Percentiles rank a stretch among this genome's conserved stretches.
Conservation (phyloP, 169 alveolate genomes). For the Plasmodium gallinaceum region DNA sequence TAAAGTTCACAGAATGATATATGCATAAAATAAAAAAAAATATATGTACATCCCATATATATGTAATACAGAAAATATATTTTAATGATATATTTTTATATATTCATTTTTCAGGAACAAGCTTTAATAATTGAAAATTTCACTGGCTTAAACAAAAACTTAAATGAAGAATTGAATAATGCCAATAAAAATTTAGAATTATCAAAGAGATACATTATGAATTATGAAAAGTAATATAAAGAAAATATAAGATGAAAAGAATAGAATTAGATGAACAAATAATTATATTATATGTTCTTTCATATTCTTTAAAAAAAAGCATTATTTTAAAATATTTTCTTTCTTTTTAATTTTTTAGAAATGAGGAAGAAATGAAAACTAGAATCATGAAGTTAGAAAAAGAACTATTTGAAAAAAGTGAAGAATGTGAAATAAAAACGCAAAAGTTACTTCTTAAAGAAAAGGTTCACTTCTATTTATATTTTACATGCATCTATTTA, state of each 20-base stretch:
- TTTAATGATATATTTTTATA: constrained; percentile 22
- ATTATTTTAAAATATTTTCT: constrained; percentile 2
- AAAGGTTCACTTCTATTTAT: constrained; percentile 49
- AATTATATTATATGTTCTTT: background rate
- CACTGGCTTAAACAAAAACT: constrained; percentile 73
- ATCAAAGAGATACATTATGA: constrained; percentile 76
- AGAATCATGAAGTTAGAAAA: constrained; percentile 76
- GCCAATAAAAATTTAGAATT: constrained; percentile 76
- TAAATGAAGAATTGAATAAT: constrained; percentile 69
- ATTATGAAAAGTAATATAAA: constrained; percentile 71
- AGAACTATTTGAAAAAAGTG: constrained; percentile 69
- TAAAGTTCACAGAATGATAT: constrained; percentile 10
- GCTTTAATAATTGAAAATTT: constrained; percentile 72
- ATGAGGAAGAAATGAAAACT: constrained; percentile 77
- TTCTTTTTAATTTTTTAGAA: constrained; percentile 30
- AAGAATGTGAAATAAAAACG: constrained; percentile 77
- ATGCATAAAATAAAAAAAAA: background rate
- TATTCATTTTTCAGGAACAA: constrained; percentile 50
- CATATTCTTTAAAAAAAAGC: constrained; percentile 9
- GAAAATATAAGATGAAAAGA: background rate
- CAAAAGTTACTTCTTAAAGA: constrained; percentile 73
- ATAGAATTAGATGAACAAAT: constrained; percentile 15
- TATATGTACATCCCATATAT: constrained; percentile 9
- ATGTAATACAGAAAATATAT: constrained; percentile 1
- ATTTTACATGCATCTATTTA: no score